phyloP scores from a whole-genome alignment of 306 rosid species.

The Cyclanthera cordifolia region DNA sequence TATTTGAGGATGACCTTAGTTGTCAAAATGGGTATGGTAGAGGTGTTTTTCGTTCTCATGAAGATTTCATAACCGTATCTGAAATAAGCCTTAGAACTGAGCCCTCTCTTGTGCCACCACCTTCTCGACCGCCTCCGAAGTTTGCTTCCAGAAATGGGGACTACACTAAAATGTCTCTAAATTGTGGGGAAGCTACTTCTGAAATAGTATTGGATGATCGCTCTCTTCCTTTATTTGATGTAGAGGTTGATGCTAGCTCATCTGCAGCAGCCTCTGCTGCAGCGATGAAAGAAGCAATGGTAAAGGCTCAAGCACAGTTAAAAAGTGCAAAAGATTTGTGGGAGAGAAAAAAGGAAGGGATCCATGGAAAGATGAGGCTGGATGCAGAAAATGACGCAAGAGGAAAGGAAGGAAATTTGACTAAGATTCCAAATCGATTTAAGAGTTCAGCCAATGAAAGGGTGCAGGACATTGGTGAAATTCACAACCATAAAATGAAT shows the following conservation, averaged over 20 bases:
- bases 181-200: constrained; percentile 26
- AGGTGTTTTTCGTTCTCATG: constrained; percentile 30
- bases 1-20: constrained; percentile 26
- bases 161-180: constrained; percentile 24
- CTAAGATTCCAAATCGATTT: constrained; percentile 24
- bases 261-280: constrained; percentile 62
- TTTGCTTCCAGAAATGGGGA: constrained; percentile 36
- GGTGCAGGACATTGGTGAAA: constrained; percentile 24
- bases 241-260: constrained; percentile 73
- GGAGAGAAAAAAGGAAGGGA: constrained; percentile 45
- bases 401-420: constrained; percentile 26
- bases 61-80: constrained; percentile 48
- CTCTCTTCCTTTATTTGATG: constrained; percentile 74
- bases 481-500: constrained; percentile 24
- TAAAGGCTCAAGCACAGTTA: constrained; percentile 43
- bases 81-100: constrained; percentile 71
- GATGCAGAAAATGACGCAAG: constrained; percentile 29
- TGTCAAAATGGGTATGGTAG: constrained; percentile 24
- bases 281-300: constrained; percentile 53
- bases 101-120: constrained; percentile 82
- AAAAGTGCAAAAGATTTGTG: constrained; percentile 49
- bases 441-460: constrained; percentile 30
- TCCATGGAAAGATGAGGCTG: constrained; percentile 27
- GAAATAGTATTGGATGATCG: constrained; percentile 35
- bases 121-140: constrained; percentile 71